Conservation (phyloP, 257 asterid genomes). For the Osmanthus fragrans region DNA sequence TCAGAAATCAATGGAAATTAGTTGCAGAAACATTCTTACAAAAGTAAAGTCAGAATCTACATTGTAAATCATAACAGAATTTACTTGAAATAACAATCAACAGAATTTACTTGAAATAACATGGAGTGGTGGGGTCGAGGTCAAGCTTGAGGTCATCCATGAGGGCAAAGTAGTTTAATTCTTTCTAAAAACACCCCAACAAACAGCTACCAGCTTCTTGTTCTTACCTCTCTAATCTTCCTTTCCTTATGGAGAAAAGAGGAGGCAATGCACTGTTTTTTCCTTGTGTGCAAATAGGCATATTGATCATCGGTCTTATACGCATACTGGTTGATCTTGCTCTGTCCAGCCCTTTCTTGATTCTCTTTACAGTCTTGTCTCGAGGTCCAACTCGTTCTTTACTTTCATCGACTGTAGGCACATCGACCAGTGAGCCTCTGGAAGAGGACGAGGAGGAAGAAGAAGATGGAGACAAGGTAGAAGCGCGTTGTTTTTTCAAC, state of each 20-base stretch:
- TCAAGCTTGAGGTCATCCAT: no score
- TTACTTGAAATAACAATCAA: conserved; percentile 2
- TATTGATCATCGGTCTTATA: conserved; percentile 70
- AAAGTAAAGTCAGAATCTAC: conserved; percentile 15
- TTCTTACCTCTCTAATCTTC: conserved; percentile 41
- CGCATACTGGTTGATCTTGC: conserved; percentile 54
- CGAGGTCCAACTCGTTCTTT: conserved; percentile 30
- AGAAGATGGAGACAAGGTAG: conserved; percentile 53
- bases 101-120: no score
- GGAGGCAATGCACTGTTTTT: conserved; percentile 61
- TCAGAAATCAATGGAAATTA: conserved; percentile 6
- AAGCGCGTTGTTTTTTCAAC: conserved; percentile 60
- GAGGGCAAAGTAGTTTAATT: no score
- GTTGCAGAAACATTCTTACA: conserved; percentile 1
- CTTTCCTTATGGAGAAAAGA: conserved; percentile 56
- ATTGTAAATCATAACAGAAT: background rate
- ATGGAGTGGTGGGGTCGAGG: no score
- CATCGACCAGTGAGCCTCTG: conserved; percentile 27
- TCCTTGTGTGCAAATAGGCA: conserved; percentile 64
- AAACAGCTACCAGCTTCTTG: background rate
- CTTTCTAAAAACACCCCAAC: conserved; percentile 25
- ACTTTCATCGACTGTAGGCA: conserved; percentile 25
- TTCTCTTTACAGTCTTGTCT: conserved; percentile 50
- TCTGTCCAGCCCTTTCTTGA: conserved; percentile 68
- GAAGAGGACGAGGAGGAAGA: conserved; percentile 42